Evolutionary conservation across 2,329 filamentous ascomycete genomes (phyloP).

Genomic region (Fusarium oligoseptatum): DNA sequence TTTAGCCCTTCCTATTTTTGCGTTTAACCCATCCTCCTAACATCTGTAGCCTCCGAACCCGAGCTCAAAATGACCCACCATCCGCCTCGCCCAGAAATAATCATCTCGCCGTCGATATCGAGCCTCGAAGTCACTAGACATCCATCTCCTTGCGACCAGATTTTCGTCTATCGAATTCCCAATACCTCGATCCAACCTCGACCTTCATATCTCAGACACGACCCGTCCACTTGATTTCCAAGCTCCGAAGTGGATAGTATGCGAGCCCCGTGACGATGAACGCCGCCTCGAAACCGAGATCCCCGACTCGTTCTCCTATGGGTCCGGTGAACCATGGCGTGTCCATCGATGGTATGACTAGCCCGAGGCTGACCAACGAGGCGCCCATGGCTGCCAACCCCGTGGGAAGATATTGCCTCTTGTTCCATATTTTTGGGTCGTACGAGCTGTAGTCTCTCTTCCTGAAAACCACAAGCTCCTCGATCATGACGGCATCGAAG

Average conservation of each 20-base stretch:
- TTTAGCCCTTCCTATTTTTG: not conserved
- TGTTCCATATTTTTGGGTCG: conserved; percentile 60
- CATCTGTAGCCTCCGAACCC: not conserved
- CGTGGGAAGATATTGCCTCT: conserved; percentile 55
- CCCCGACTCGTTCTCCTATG: conserved; percentile 57
- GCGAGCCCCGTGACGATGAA: conserved; percentile 57
- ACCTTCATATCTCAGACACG: conserved; percentile 22
- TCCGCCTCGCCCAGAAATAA: not conserved
- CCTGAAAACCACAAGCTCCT: conserved; percentile 60
- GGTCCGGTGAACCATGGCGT: conserved; percentile 60
- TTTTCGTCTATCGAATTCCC: not conserved
- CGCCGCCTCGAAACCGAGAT: conserved; percentile 61
- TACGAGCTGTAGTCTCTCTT: conserved; percentile 55
- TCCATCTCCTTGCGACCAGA: not conserved
- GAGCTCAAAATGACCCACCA: not conserved
- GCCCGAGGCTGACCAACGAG: conserved; percentile 57
- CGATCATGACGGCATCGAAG: conserved; percentile 57
- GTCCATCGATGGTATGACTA: conserved; percentile 58
- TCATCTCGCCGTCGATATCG: not conserved
- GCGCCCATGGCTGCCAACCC: conserved; percentile 60
- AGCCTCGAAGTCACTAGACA: not conserved
- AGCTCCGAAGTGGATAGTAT: conserved; percentile 54
- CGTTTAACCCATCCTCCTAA: not conserved
- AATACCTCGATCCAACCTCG: not conserved
- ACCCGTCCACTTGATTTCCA: conserved; percentile 51